A percentile compares a stretch with the other conserved stretches of the same genome.
Evolutionary conservation across 2,329 filamentous ascomycete genomes (phyloP).

Genomic region (Dactylellina leptospora): DNA sequence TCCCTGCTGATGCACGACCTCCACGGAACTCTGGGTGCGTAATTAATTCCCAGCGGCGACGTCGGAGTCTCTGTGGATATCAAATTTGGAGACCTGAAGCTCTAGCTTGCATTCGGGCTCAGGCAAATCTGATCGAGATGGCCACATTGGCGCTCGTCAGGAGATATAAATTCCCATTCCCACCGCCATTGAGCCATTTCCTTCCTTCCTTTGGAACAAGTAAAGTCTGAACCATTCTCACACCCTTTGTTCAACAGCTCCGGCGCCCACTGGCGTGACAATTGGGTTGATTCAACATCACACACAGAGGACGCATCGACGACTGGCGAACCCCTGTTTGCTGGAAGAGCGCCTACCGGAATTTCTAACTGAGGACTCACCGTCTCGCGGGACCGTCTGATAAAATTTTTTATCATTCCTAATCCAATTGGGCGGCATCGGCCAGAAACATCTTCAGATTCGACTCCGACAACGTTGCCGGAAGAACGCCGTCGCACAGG

Average conservation of each 20-base stretch:
- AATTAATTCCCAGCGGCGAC: slow-evolving; percentile 30
- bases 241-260: slow-evolving; percentile 40
- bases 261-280: slow-evolving; percentile 30
- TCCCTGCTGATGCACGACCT: slow-evolving; percentile 39
- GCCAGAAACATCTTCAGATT: too few relatives aligned
- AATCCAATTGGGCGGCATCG: slow-evolving; percentile 16
- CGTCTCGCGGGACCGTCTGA: too few relatives aligned
- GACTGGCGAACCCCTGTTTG: neutral
- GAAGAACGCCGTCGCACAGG: slow-evolving; percentile 11
- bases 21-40: slow-evolving; percentile 35
- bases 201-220: neutral
- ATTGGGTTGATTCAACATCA: slow-evolving; percentile 52
- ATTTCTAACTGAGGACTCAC: too few relatives aligned
- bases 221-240: neutral
- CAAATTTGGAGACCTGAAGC: slow-evolving; percentile 10
- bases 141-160: slow-evolving; percentile 42
- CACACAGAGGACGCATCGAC: slow-evolving; percentile 6
- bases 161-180: slow-evolving; percentile 33
- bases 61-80: slow-evolving; percentile 44
- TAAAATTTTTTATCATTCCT: neutral
- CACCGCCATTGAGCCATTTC: slow-evolving; percentile 9
- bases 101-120: slow-evolving; percentile 12
- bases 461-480: too few relatives aligned
- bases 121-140: slow-evolving; percentile 40
- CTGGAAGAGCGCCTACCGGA: neutral